Evolutionary conservation across 257 asterid genomes (phyloP).

Genomic region (Petrea volubilis): DNA sequence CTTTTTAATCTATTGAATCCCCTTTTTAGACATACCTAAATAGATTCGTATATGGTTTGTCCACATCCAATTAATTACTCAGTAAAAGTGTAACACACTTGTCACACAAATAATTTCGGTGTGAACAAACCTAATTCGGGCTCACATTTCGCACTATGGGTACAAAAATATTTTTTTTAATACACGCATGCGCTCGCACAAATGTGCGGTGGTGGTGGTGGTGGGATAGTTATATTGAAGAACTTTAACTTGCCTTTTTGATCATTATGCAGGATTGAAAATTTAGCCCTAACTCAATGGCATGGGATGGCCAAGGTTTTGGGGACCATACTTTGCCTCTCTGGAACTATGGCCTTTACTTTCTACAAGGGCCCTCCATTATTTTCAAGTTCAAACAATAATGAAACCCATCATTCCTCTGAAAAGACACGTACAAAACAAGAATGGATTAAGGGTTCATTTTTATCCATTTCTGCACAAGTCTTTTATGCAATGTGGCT

Average conservation of each 20-base stretch:
- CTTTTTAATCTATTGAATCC: too few relatives aligned
- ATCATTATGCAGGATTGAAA: constrained; percentile 48
- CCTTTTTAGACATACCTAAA: too few relatives aligned
- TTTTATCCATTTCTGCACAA: constrained; percentile 47
- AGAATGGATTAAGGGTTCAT: constrained; percentile 67
- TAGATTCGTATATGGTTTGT: too few relatives aligned
- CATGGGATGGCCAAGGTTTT: constrained; percentile 60
- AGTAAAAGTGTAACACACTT: too few relatives aligned
- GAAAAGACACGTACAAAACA: constrained; percentile 26
- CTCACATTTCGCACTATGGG: too few relatives aligned
- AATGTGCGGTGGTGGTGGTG: too few relatives aligned
- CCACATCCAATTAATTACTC: too few relatives aligned
- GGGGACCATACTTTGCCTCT: constrained; percentile 43
- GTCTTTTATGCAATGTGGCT: constrained; percentile 56
- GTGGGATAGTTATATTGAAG: too few relatives aligned
- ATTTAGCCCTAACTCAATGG: constrained; percentile 34
- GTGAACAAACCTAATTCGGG: too few relatives aligned
- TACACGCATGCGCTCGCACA: too few relatives aligned
- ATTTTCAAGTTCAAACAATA: constrained; percentile 19
- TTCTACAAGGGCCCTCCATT: constrained; percentile 61
- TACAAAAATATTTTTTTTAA: too few relatives aligned
- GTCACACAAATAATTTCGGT: too few relatives aligned
- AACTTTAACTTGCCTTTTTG: background rate
- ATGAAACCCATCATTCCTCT: constrained; percentile 4
- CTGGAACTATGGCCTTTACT: constrained; percentile 58